Evolutionary conservation across 768 basidiomycete species (phyloP).

Genomic region (Termitomyces heimii): DNA sequence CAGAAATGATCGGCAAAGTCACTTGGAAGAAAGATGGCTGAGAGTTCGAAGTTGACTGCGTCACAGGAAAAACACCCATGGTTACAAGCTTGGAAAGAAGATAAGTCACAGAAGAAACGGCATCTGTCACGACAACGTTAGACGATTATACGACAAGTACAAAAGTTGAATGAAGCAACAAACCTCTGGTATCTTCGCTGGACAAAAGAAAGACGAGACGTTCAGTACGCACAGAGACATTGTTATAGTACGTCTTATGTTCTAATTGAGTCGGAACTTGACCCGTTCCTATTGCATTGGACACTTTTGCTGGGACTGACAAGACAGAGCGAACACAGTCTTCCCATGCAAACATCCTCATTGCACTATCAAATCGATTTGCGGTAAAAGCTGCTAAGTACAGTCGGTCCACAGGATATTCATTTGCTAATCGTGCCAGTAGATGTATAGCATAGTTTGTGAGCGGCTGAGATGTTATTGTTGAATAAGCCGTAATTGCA

Average conservation of each 20-base stretch:
- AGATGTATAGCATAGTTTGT: slow-evolving; percentile 44
- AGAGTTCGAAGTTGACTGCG: slow-evolving; percentile 42
- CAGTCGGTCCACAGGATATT: slow-evolving; percentile 68
- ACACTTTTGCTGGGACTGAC: slow-evolving; percentile 69
- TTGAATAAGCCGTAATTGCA: slow-evolving; percentile 57
- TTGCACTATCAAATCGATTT: slow-evolving; percentile 13
- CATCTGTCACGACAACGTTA: slow-evolving; percentile 21
- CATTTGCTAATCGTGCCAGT: slow-evolving; percentile 45
- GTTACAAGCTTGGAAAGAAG: slow-evolving; percentile 64
- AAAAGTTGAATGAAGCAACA: slow-evolving; percentile 13
- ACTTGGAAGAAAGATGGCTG: slow-evolving; percentile 68
- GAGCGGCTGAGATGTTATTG: slow-evolving; percentile 48
- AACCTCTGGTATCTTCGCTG: slow-evolving; percentile 32
- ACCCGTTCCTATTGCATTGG: slow-evolving; percentile 52
- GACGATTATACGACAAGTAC: slow-evolving; percentile 2
- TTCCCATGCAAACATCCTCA: slow-evolving; percentile 55
- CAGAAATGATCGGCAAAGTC: slow-evolving; percentile 43
- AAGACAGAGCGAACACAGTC: slow-evolving; percentile 63
- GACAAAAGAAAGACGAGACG: slow-evolving; percentile 42
- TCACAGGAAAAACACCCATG: slow-evolving; percentile 57
- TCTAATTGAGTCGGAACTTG: slow-evolving; percentile 44
- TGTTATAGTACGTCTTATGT: slow-evolving; percentile 49
- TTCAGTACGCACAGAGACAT: slow-evolving; percentile 48
- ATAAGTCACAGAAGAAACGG: slow-evolving; percentile 38
- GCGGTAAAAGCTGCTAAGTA: slow-evolving; percentile 42